Base-by-base conservation (phyloP, 306 rosid species). In the Trichosanthes truncata region DNA sequence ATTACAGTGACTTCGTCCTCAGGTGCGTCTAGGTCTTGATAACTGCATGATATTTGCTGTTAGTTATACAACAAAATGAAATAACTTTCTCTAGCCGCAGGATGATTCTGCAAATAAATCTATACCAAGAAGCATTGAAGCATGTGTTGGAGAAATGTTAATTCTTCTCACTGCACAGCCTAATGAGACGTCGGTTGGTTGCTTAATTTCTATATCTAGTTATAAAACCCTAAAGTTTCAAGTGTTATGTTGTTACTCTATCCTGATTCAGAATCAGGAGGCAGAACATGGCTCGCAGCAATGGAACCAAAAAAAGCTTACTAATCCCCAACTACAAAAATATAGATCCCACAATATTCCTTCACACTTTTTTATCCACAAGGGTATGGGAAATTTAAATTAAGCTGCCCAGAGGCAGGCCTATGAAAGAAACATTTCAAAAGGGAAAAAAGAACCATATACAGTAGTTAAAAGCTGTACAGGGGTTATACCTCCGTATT, bases 1-100 rank as follows among this genome's bases (percentile, higher is more conserved):
- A 95, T 95, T 88, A 95, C 98, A 2, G 98, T 92, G 79, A 95
- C 97, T 84, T 95, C 98, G 62, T 95, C 98, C 38, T 95, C 98
- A 0, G 97, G 98, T 14, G 96, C 98, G 82, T 95, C 98, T 81
- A 95, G 85, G 82, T 95, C 98, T 90, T 92, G 97, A 84, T 95
- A 95, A 82, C 98, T 95, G 95, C 87, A 59, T 26, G 40, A 73
- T 76, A 80, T 41, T 45, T 40, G 21, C 21, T 7, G 38, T 60
- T 59, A 59, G 73, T 10, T 0, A 62, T 51, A 43, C n/a, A 31
- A 20, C 67, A 76, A 3, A 83, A 52, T 77, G 26, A 46, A 46
- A n/a, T 56, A n/a, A 18, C 4, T 4, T 23, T 69, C 18, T 40
- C 31, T 13, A 33, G 36, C 43, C 31, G 69, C 69, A 62, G n/a